A percentile compares a stretch with the other conserved stretches of the same genome.
phyloP scores from a whole-genome alignment of 306 rosid species.

The Sphenostylis stenocarpa region DNA sequence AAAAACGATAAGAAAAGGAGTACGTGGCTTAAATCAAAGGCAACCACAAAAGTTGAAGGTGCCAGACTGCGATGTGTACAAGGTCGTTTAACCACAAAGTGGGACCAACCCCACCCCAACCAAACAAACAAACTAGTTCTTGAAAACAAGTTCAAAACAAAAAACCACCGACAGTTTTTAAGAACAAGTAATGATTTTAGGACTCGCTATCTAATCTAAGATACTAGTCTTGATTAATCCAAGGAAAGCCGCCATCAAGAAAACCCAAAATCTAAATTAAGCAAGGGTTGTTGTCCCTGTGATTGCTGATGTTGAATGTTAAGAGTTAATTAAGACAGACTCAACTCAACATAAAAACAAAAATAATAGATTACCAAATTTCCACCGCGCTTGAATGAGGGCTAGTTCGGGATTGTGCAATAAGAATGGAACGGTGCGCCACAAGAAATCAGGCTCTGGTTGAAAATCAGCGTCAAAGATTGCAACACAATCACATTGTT shows the following conservation, averaged over 20 bases:
- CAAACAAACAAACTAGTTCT: constrained; percentile 8
- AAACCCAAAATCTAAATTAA: constrained; percentile 8
- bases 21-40: constrained; percentile 44
- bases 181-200: constrained; percentile 17
- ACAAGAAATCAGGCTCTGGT: constrained; percentile 81
- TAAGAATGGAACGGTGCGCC: constrained; percentile 85
- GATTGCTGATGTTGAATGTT: not conserved
- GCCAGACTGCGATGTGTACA: constrained; percentile 25
- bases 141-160: not conserved
- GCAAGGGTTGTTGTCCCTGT: not conserved
- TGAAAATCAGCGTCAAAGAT: constrained; percentile 97
- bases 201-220: not conserved
- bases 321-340: not conserved
- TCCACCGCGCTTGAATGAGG: constrained; percentile 92
- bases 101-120: constrained; percentile 34
- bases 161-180: constrained; percentile 64
- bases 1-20: not conserved
- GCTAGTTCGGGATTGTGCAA: constrained; percentile 73
- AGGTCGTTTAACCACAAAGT: constrained; percentile 32
- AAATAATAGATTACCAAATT: constrained; percentile 58
- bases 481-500: constrained; percentile 74
- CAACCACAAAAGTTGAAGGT: constrained; percentile 29
- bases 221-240: constrained; percentile 14
- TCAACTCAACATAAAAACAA: not conserved
- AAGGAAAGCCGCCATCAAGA: constrained; percentile 22